Evolutionary conservation across 345 rosid genomes (phyloP).

Genomic region (Lenwebbia sp.): DNA sequence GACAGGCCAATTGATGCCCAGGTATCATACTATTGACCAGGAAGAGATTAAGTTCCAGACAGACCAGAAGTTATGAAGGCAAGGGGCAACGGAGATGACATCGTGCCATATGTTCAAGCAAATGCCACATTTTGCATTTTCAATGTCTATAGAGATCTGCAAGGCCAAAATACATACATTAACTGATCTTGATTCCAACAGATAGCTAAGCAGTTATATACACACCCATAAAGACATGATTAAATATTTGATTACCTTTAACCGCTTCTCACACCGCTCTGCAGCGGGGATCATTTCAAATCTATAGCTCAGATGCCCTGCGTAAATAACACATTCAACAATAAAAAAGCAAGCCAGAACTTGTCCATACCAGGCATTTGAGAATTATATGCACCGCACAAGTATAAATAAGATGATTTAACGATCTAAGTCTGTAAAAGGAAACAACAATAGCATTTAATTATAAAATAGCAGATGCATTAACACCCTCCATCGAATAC

Average conservation of each 20-base stretch:
- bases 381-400: background rate
- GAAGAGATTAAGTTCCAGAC: conserved; percentile 5
- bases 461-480: background rate
- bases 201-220: background rate
- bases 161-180: background rate
- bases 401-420: background rate
- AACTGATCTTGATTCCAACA: background rate
- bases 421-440: background rate
- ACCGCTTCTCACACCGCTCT: conserved; percentile 24
- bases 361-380: background rate
- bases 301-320: conserved; percentile 62
- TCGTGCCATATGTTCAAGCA: conserved; percentile 94
- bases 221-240: background rate
- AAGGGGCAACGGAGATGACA: conserved; percentile 87
- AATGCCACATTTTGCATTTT: conserved; percentile 82
- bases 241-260: conserved; percentile 31
- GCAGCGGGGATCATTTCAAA: conserved; percentile 49
- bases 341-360: background rate
- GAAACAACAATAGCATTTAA: background rate
- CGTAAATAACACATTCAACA: background rate
- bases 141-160: conserved; percentile 64
- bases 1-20: conserved; percentile 4
- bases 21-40: background rate
- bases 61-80: conserved; percentile 93
- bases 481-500: background rate